phyloP scores from a whole-genome alignment of 768 basidiomycete species.

The Leccinum pellstonianum region DNA sequence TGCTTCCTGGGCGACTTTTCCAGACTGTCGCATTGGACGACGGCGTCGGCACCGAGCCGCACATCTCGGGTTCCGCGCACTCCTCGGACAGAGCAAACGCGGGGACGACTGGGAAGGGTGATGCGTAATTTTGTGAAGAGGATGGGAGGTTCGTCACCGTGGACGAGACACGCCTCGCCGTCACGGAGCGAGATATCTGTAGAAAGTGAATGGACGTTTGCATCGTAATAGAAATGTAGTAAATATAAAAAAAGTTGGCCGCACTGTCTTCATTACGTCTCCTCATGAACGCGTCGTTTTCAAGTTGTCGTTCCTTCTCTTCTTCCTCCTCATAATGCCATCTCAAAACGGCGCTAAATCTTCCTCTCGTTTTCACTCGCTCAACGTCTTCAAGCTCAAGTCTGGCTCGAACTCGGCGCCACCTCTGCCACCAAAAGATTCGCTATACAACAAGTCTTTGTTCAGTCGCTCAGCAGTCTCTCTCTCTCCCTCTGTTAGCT shows the following conservation, averaged over 20 bases:
- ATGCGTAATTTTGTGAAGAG: conserved; percentile 25
- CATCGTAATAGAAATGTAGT: no score
- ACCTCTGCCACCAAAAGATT: conserved; percentile 65
- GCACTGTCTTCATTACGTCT: no score
- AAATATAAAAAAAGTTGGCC: no score
- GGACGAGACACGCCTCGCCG: conserved; percentile 9
- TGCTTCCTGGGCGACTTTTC: conserved; percentile 19
- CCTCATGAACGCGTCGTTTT: conserved; percentile 2
- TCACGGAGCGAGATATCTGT: conserved; percentile 16
- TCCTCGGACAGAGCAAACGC: not conserved
- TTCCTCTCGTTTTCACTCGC: conserved; percentile 40
- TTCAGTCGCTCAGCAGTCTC: conserved; percentile 47
- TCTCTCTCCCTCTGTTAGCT: conserved; percentile 40
- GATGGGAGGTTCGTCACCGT: conserved; percentile 2
- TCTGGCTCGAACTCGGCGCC: conserved; percentile 15
- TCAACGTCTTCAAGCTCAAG: conserved; percentile 44
- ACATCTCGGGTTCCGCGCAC: no score
- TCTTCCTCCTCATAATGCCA: not conserved
- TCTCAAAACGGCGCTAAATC: conserved; percentile 16
- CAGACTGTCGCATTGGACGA: not conserved
- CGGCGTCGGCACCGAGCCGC: not conserved
- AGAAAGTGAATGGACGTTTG: conserved; percentile 22
- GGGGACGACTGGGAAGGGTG: conserved; percentile 21
- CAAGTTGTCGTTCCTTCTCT: not conserved
- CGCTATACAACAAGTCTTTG: conserved; percentile 33